Evolutionary conservation across 305 asterid species (phyloP).

Genomic region (Solanum hybrid): DNA sequence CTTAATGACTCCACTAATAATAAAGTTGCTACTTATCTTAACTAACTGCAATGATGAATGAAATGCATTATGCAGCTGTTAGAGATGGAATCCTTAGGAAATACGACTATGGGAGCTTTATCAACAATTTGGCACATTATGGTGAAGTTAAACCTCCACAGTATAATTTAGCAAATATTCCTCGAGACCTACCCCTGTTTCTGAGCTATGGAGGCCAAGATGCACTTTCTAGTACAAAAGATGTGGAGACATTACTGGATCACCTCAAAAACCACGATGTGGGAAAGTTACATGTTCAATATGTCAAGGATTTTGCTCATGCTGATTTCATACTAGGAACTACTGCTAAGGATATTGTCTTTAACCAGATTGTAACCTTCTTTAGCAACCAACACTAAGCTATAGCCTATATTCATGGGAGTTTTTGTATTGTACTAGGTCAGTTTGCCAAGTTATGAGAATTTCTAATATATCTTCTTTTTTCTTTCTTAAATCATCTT

Average conservation of each 20-base stretch:
- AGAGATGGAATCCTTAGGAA: slow-evolving; percentile 44
- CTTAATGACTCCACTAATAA: neutral
- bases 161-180: slow-evolving; percentile 47
- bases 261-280: slow-evolving; percentile 41
- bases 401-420: neutral
- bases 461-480: neutral
- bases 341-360: slow-evolving; percentile 57
- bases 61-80: slow-evolving; percentile 35
- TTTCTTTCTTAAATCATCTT: neutral
- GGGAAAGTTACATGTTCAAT: slow-evolving; percentile 57
- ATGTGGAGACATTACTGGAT: slow-evolving; percentile 46
- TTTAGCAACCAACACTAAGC: slow-evolving; percentile 21
- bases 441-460: neutral
- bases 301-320: slow-evolving; percentile 54
- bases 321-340: slow-evolving; percentile 65
- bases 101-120: slow-evolving; percentile 46
- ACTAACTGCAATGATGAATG: neutral
- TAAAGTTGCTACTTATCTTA: neutral
- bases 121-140: slow-evolving; percentile 44
- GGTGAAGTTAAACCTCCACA: slow-evolving; percentile 53
- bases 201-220: slow-evolving; percentile 80
- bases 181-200: slow-evolving; percentile 54
- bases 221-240: slow-evolving; percentile 45
- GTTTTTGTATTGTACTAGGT: neutral
- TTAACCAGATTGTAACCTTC: slow-evolving; percentile 40